Evolutionary conservation across 495 filamentous ascomycete genomes (phyloP).

Genomic region (Polyplosphaeria fusca): DNA sequence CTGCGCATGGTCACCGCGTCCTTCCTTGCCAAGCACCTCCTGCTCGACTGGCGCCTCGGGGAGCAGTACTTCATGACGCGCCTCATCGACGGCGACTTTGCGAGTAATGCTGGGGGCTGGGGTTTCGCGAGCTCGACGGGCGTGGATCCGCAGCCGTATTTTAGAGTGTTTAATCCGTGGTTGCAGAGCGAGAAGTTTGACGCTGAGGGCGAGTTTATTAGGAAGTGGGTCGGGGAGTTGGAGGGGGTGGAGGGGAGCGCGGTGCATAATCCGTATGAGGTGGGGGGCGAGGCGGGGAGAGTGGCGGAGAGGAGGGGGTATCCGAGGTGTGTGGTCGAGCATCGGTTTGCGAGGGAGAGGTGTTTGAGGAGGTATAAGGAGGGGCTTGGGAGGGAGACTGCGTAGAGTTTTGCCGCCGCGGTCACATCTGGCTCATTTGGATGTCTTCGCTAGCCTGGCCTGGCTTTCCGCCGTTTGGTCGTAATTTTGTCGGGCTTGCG

Average conservation of each 20-base stretch:
- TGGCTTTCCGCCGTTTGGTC: too few species aligned
- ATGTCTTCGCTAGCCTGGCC: too few species aligned
- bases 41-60: slow-evolving; percentile 87
- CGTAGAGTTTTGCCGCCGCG: too few species aligned
- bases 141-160: slow-evolving; percentile 90
- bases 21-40: slow-evolving; percentile 81
- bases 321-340: slow-evolving; percentile 70
- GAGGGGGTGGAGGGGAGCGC: slow-evolving; percentile 57
- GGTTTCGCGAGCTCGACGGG: slow-evolving; percentile 77
- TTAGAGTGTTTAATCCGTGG: slow-evolving; percentile 85
- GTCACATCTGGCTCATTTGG: too few species aligned
- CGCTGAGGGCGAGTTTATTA: slow-evolving; percentile 63
- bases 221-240: slow-evolving; percentile 71
- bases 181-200: slow-evolving; percentile 86
- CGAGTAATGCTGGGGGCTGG: slow-evolving; percentile 90
- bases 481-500: too few species aligned
- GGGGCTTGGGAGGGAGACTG: slow-evolving; percentile 54
- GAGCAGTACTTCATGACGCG: slow-evolving; percentile 87
- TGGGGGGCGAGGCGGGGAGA: slow-evolving; percentile 55
- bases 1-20: slow-evolving; percentile 85
- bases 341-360: slow-evolving; percentile 62
- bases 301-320: slow-evolving; percentile 66
- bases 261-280: slow-evolving; percentile 72
- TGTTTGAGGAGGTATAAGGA: slow-evolving; percentile 72
- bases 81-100: slow-evolving; percentile 89